Evolutionary conservation across 2,329 filamentous ascomycete species (phyloP).

Genomic region (Fusarium caatingaense): DNA sequence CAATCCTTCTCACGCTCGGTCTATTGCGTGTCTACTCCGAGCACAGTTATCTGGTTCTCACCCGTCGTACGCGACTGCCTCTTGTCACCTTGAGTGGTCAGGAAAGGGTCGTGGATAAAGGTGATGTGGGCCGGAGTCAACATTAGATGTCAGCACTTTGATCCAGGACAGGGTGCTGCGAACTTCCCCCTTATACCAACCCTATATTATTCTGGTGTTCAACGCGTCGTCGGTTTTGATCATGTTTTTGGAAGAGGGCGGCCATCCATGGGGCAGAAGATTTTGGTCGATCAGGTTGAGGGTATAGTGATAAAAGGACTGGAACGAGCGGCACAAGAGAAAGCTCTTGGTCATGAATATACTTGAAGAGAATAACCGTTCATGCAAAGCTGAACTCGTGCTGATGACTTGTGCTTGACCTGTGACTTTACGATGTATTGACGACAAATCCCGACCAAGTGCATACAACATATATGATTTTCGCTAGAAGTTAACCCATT

Average conservation of each 20-base stretch:
- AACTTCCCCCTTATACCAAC: background rate
- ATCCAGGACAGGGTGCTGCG: conserved; percentile 3
- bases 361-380: conserved; percentile 9
- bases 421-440: background rate
- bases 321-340: conserved; percentile 15
- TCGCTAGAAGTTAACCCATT: conserved; percentile 10
- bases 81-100: conserved; percentile 26
- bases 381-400: background rate
- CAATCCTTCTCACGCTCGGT: conserved; percentile 2
- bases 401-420: background rate
- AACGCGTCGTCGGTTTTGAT: conserved; percentile 12
- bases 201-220: conserved; percentile 14
- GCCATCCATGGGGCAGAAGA: background rate
- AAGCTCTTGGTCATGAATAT: background rate
- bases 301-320: conserved; percentile 23
- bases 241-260: conserved; percentile 1
- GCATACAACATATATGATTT: background rate
- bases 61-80: conserved; percentile 19
- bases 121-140: conserved; percentile 25
- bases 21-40: conserved; percentile 16
- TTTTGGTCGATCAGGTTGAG: conserved; percentile 3
- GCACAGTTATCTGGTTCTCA: background rate
- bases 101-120: conserved; percentile 20
- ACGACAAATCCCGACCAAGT: conserved; percentile 6
- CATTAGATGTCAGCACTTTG: conserved; percentile 31